Evolutionary conservation across 352 stramenopile genomes (phyloP), one percentile per base, ranked within the genome.

Genomic region (Paralagenidium karlingii): DNA sequence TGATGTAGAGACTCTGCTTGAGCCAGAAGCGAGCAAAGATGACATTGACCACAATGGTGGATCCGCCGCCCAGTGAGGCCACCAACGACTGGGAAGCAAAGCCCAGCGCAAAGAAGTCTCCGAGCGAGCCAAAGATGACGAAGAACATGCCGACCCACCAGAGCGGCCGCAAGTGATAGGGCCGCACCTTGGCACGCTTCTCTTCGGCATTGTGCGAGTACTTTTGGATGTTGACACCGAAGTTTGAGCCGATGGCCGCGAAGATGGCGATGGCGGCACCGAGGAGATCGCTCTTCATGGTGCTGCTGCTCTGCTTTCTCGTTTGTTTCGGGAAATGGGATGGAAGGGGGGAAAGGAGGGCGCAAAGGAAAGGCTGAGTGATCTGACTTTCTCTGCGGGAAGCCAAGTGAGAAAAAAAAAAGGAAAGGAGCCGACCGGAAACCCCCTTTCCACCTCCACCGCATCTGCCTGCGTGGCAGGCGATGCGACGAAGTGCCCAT

Each of bases 201-300:
- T 82, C 79, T 46, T 95, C 82, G 48, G 84, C 77, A 51, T 89
- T 69, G 42, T 94, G 80, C 36, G 68, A 88, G 47, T 91, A 90
- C 58, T 95, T 95, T 53, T 95, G 81, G 44, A 93, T 55, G 47
- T 95, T 95, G 8, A 94, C 79, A 34, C 82, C 82, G 29, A 95
- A 85, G 63, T 92, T 95, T 45, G 79, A 90, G 33, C 75, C 58
- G 34, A 94, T 58, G 2, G 79, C 57, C n/a, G 69, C 68, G 19
- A 67, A 45, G 11, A 94, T 67, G 38, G 69, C 73, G 48, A 95
- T 79, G 24, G 60, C 51, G 25, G 75, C 82, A 47, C 81, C 82
- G 40, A 92, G 67, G 40, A 82, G 58, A 47, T 79, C 68, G 57
- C 54, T 79, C 57, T 75, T 77, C 68, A 82, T 82, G 28, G 24